phyloP scores from a whole-genome alignment of 306 rosid genomes.

The Myrica gale region DNA sequence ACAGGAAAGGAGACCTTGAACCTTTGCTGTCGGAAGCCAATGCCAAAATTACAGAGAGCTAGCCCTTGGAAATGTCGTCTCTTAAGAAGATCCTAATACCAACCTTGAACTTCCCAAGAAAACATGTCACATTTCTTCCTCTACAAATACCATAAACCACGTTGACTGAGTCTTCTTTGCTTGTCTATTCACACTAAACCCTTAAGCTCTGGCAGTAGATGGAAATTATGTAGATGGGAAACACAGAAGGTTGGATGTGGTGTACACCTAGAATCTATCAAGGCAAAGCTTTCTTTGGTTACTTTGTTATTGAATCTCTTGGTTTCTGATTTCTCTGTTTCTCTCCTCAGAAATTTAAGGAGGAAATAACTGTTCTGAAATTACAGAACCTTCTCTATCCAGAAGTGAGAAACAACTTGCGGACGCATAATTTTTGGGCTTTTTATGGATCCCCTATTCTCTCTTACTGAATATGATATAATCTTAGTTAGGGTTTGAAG shows the following conservation, averaged over 20 bases:
- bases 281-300: conserved; percentile 6
- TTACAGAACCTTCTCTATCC: background rate
- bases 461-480: background rate
- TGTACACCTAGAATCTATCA: background rate
- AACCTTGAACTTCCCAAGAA: conserved; percentile 4
- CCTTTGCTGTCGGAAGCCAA: conserved; percentile 70
- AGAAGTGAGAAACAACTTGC: background rate
- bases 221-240: conserved; percentile 11
- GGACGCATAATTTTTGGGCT: background rate
- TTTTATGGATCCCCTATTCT: background rate
- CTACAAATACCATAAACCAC: background rate
- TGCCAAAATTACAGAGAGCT: conserved; percentile 43
- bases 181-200: background rate
- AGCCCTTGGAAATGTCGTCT: conserved; percentile 20
- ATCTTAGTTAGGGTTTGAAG: background rate
- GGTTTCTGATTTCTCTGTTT: background rate
- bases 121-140: background rate
- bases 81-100: conserved; percentile 16
- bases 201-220: conserved; percentile 11
- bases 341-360: background rate
- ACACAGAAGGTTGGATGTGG: conserved; percentile 20
- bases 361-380: background rate
- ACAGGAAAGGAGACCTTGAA: conserved; percentile 88
- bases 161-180: conserved; percentile 13
- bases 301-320: background rate